phyloP scores from a whole-genome alignment of 1,284 basidiomycete genomes.

The Ceratobasidium sp. region DNA sequence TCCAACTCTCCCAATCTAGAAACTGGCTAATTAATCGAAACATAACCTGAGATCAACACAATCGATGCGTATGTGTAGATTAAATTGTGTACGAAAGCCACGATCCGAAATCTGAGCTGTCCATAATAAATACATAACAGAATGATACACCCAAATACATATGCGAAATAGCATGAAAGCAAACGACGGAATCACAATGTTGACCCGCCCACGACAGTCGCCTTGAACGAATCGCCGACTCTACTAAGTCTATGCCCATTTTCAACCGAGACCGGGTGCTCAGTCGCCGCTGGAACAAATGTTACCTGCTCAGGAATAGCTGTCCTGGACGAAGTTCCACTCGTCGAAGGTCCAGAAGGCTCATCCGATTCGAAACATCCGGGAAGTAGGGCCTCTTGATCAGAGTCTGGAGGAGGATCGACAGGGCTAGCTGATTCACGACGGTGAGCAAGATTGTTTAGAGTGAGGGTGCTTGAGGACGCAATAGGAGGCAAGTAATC shows the following conservation, averaged over 20 bases:
- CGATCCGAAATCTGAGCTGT: no score
- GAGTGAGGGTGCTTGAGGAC: not conserved
- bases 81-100: no score
- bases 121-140: no score
- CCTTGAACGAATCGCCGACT: conserved; percentile 10
- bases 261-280: not conserved
- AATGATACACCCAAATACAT: not conserved
- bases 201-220: not conserved
- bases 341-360: not conserved
- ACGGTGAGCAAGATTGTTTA: not conserved
- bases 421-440: not conserved
- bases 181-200: not conserved
- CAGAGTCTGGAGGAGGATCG: not conserved
- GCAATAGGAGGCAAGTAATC: not conserved
- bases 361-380: conserved; percentile 27
- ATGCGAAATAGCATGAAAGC: not conserved
- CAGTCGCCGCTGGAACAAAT: not conserved
- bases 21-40: no score
- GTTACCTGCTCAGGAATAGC: not conserved
- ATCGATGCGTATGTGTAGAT: no score
- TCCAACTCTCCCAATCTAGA: no score
- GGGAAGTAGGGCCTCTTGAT: conserved; percentile 5
- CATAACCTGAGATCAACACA: no score
- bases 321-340: not conserved
- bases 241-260: not conserved